phyloP scores from a whole-genome alignment of 345 rosid genomes.

The Brassica nigra region DNA sequence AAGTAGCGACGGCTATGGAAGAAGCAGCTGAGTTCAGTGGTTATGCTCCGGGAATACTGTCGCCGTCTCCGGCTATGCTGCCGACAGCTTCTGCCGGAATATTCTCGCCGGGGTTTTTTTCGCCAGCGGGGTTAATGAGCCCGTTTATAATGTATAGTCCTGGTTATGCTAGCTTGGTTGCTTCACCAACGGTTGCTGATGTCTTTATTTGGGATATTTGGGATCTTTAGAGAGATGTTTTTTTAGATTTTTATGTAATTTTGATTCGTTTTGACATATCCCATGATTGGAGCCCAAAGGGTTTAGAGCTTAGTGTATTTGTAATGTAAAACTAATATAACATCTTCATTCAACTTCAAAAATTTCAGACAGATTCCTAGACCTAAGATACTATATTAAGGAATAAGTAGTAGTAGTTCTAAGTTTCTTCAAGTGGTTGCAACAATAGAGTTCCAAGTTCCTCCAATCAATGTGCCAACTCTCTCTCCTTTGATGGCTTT shows the following conservation, averaged over 20 bases:
- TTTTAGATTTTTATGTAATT: constrained; percentile 13
- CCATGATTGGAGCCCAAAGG: constrained; percentile 16
- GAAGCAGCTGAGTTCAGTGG: constrained; percentile 42
- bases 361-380: constrained; percentile 22
- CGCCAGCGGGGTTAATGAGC: constrained; percentile 56
- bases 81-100: constrained; percentile 49
- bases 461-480: constrained; percentile 87
- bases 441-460: constrained; percentile 50
- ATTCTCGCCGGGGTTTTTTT: constrained; percentile 62
- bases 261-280: constrained; percentile 28
- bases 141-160: constrained; percentile 54
- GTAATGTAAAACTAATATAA: background rate
- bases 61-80: constrained; percentile 68
- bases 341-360: constrained; percentile 32
- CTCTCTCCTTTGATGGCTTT: constrained; percentile 88
- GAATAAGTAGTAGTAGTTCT: background rate
- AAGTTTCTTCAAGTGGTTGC: constrained; percentile 36
- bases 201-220: constrained; percentile 32
- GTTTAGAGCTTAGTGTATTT: constrained; percentile 26
- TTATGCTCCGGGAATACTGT: constrained; percentile 66
- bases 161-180: constrained; percentile 37
- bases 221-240: constrained; percentile 30
- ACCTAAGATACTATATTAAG: constrained; percentile 22
- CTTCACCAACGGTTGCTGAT: constrained; percentile 62
- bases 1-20: constrained; percentile 25